Evolutionary conservation across 495 filamentous ascomycete species (phyloP).

Genomic region (Chaetomium tenue): DNA sequence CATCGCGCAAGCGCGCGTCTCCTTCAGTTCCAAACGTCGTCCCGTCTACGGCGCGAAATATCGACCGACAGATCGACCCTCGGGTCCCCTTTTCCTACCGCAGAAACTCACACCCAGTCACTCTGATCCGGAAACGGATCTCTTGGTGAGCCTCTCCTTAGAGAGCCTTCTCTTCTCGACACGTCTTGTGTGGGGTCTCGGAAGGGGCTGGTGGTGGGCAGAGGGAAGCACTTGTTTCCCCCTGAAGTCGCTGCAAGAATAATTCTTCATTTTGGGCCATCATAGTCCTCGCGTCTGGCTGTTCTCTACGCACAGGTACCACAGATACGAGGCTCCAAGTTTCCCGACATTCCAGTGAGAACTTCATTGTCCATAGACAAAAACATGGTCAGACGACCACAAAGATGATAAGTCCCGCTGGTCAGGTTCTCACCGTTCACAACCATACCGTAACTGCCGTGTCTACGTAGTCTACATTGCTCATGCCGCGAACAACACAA

Average conservation of each 20-base stretch:
- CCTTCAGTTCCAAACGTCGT: no score
- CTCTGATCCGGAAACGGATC: conserved; percentile 31
- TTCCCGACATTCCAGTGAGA: conserved; percentile 44
- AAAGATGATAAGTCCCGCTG: no score
- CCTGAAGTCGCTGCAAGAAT: conserved; percentile 43
- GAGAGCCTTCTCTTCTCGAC: conserved; percentile 47
- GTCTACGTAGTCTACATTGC: no score
- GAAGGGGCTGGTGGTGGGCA: conserved; percentile 46
- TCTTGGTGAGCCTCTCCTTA: conserved; percentile 35
- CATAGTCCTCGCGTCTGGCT: conserved; percentile 54
- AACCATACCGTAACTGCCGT: no score
- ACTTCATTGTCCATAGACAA: not conserved
- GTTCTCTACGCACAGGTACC: conserved; percentile 14
- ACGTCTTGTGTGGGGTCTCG: conserved; percentile 50
- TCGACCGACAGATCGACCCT: no score
- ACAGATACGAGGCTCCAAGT: conserved; percentile 54
- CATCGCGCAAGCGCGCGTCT: no score
- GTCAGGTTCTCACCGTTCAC: no score
- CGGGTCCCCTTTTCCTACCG: not conserved
- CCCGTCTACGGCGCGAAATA: no score
- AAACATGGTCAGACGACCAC: no score
- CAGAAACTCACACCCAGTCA: conserved; percentile 41
- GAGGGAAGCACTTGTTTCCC: conserved; percentile 14
- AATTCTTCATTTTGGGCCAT: conserved; percentile 41
- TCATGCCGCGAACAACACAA: no score